Evolutionary conservation across 495 filamentous ascomycete species (phyloP).

Genomic region (Tetracladium setigerum): DNA sequence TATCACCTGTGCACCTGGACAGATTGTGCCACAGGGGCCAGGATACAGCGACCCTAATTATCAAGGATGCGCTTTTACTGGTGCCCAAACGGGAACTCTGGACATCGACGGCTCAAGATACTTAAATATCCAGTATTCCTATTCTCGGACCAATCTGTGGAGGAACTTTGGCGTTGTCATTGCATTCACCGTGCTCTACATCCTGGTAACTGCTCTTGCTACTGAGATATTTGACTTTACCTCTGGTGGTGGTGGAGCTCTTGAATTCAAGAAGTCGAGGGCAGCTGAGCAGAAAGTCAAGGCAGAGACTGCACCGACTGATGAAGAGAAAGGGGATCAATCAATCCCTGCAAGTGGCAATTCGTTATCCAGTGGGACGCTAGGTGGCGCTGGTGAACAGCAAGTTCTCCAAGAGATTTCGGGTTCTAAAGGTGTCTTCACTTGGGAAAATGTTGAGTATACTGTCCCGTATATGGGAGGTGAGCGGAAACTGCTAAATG

Average conservation of each 20-base stretch:
- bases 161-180: slow-evolving; percentile 73
- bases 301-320: slow-evolving; percentile 27
- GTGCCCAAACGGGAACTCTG: slow-evolving; percentile 35
- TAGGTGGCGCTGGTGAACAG: slow-evolving; percentile 37
- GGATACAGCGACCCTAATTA: slow-evolving; percentile 36
- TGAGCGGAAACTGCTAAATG: slow-evolving; percentile 59
- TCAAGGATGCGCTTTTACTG: slow-evolving; percentile 57
- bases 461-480: slow-evolving; percentile 66
- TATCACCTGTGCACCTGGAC: slow-evolving; percentile 51
- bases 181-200: slow-evolving; percentile 61
- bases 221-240: slow-evolving; percentile 46
- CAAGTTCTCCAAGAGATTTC: slow-evolving; percentile 46
- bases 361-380: slow-evolving; percentile 4
- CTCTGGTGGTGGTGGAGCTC: slow-evolving; percentile 20
- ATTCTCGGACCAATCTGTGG: slow-evolving; percentile 62
- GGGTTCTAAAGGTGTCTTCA: slow-evolving; percentile 51
- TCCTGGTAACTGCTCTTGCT: slow-evolving; percentile 57
- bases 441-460: slow-evolving; percentile 66
- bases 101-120: slow-evolving; percentile 53
- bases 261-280: slow-evolving; percentile 52
- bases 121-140: slow-evolving; percentile 45
- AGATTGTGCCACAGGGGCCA: slow-evolving; percentile 40
- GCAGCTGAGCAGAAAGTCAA: slow-evolving; percentile 45
- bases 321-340: slow-evolving; percentile 38
- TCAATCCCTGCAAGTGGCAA: slow-evolving; percentile 16